Evolutionary conservation across 805 yeast species (phyloP), one percentile per base, ranked within the genome.

Genomic region (Candida coquimbonensis): DNA sequence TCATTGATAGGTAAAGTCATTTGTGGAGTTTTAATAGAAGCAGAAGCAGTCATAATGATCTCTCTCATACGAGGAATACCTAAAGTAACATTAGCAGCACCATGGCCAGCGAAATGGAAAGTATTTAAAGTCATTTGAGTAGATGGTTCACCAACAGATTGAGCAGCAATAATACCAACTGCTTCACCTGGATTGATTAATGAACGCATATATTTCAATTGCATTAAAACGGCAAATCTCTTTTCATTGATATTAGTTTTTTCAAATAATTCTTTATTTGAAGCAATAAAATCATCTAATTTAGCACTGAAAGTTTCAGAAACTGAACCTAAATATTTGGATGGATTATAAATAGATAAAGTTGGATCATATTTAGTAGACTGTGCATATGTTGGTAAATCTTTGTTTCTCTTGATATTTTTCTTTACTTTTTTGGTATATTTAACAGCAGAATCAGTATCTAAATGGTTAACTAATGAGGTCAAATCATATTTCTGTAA

Each of bases 61-160:
- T 93, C 99, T 80, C 99, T 85, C 87, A 93, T 82, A 80, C 99
- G 96, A 37, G 99, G 99, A 63, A 93, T 93, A 85, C 99, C 99
- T 60, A 93, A 76, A 0, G 99, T 93, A 53, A 93, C 99, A 69
- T 93, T 93, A 39, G 99, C 99, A 48, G 99, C 99, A 80, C 99
- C 99, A 72, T 95, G 99, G 66, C 99, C 99, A 58, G 99, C 99
- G 62, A 93, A 93, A 74, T 93, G 96, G 87, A 87, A 87, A 40
- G 96, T 87, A 66, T 87, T 87, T 60, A 87, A 78, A 16, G 99
- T 93, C 99, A 93, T 93, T 73, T 93, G 99, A 4, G 99, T 93
- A 5, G 97, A 88, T 43, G 99, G 99, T 69, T 93, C 99, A 69
- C 99, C 99, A 65, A 93, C 83, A 45, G 97, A 89, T 70, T 93